Base-by-base conservation (phyloP, 73 alveolate species). In the Blepharisma japonicum region DNA sequence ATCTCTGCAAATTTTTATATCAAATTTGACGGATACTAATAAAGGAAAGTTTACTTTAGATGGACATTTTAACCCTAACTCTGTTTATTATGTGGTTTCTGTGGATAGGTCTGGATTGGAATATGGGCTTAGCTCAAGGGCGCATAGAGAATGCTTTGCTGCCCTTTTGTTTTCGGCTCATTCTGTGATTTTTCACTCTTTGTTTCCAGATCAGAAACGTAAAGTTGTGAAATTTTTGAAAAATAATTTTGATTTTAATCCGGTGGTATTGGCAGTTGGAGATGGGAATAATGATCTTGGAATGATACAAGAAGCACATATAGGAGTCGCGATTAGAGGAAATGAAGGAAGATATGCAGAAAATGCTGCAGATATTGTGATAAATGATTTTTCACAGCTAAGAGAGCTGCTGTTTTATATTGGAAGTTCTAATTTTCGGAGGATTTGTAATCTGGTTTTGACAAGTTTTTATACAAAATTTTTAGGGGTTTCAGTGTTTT, bases 221-320 rank as follows among this genome's bases (percentile, higher is more conserved):
- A 61, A 61, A 61, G 74, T 61, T 14, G 74, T 61, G 50, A 61
- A 61, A 61, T 18, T 61, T 9, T 14, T 61, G 47, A 61, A 61
- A 61, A 9, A 9, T 20, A 61, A 61, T 5, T 61, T 61, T 61
- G 23, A 25, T 5, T 61, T 61, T 25, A 61, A 39, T 61, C 74
- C 74, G 14, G 39, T 61, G 2, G 74, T 61, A 8, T 20, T 61
- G 46, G 14, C 49, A 14, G 74, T 61, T 1, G 74, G 74, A 2
- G 74, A 61, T 61, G 74, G 74, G 46, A 25, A 8, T 61, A 61
- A 39, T 61, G 74, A 61, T 61, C n/a, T 61, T 61, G 74, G 74
- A 25, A 61, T 61, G 74, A 61, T 61, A 18, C 74, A 25, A 61
- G 74, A 18, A 18, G 39, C 74, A 14, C 47, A 61, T 61, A 61